Conservation (phyloP, 257 asterid genomes). For the Thymus quinquecostatus region DNA sequence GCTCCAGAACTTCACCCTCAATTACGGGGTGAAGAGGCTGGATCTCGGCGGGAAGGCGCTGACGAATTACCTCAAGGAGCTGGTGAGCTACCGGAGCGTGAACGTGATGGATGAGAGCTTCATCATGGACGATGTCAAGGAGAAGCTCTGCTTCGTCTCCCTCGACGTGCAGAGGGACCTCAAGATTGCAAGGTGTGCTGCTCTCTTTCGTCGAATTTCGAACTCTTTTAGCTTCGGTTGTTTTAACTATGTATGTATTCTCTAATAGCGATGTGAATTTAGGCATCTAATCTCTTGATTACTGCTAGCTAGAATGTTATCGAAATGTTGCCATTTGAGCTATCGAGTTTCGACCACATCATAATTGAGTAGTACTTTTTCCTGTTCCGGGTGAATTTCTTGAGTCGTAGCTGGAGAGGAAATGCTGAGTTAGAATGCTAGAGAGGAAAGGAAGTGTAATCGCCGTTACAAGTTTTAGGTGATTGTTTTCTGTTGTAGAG, state of each 20-base stretch:
- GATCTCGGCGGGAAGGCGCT: slow-evolving; percentile 95
- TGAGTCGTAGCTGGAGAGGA: background rate
- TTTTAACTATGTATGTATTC: no score
- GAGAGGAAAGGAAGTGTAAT: background rate
- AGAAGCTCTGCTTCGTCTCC: slow-evolving; percentile 91
- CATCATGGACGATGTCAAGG: slow-evolving; percentile 93
- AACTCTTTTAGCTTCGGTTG: background rate
- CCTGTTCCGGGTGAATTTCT: background rate
- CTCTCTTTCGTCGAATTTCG: background rate
- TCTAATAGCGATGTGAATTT: background rate
- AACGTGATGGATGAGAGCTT: slow-evolving; percentile 97
- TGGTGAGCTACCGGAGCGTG: slow-evolving; percentile 90
- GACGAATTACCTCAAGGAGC: slow-evolving; percentile 87
- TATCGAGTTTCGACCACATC: background rate
- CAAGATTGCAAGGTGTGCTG: slow-evolving; percentile 50
- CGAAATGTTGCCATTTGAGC: background rate
- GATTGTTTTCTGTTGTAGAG: background rate
- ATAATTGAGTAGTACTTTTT: background rate
- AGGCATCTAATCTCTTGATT: background rate
- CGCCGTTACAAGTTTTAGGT: background rate
- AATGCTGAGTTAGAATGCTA: background rate
- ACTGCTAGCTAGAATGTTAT: background rate
- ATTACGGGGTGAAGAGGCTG: slow-evolving; percentile 83
- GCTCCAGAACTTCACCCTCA: slow-evolving; percentile 82
- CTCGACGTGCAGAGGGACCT: slow-evolving; percentile 81